Evolutionary conservation across 768 basidiomycete genomes (phyloP).

Genomic region (Candolleomyces eurysporus): DNA sequence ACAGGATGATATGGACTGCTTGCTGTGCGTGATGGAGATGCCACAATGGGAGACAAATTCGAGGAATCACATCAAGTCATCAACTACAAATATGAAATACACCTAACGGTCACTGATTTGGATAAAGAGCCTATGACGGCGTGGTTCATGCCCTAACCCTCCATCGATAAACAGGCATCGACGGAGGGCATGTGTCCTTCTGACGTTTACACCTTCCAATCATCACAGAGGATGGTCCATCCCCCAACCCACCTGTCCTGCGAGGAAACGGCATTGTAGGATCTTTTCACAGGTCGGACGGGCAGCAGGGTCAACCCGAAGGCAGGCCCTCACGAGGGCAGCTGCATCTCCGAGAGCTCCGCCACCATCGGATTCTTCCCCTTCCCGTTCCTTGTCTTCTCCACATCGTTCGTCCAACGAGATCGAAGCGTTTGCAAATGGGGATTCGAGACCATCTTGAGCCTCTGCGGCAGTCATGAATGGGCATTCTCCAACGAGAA

Average conservation of each 20-base stretch:
- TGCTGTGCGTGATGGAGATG: neutral
- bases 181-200: neutral
- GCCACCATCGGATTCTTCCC: conserved; percentile 80
- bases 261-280: conserved; percentile 76
- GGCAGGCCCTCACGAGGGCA: conserved; percentile 78
- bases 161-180: conserved; percentile 15
- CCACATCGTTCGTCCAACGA: conserved; percentile 77
- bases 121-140: conserved; percentile 4
- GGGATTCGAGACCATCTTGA: conserved; percentile 76
- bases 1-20: conserved; percentile 7
- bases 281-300: conserved; percentile 88
- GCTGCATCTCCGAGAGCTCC: conserved; percentile 83
- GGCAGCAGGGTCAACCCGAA: conserved; percentile 72
- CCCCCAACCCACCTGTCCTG: conserved; percentile 75
- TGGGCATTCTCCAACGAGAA: conserved; percentile 89
- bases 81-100: conserved; percentile 3
- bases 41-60: conserved; percentile 7
- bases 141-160: conserved; percentile 6
- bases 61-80: conserved; percentile 7
- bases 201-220: neutral
- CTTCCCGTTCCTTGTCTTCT: conserved; percentile 69
- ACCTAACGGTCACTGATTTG: conserved; percentile 5
- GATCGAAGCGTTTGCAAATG: conserved; percentile 74
- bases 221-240: conserved; percentile 23
- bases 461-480: conserved; percentile 91